A percentile compares a stretch with the other conserved stretches of the same genome.
Conservation (phyloP, 768 basidiomycete genomes). For the Leccinum pellstonianum region DNA sequence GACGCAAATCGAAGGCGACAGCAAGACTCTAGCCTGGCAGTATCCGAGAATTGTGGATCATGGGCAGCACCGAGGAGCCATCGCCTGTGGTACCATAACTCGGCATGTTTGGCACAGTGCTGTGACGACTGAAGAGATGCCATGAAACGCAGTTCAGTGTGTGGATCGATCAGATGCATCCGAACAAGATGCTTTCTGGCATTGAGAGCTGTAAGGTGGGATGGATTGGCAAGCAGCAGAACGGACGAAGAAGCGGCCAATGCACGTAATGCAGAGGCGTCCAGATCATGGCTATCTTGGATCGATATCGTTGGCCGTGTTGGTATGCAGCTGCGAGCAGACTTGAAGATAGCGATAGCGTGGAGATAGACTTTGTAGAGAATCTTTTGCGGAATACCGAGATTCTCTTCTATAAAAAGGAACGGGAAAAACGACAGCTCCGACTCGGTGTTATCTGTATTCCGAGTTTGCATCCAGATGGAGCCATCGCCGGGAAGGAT, state of each 20-base stretch:
- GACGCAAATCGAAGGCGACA: constrained; percentile 25
- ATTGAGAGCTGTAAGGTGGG: constrained; percentile 68
- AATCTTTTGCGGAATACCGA: constrained; percentile 63
- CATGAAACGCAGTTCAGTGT: constrained; percentile 48
- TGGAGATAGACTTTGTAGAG: constrained; percentile 52
- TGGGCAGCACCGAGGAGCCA: constrained; percentile 51
- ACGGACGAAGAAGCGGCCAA: constrained; percentile 41
- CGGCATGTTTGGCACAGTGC: constrained; percentile 61
- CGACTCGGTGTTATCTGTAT: constrained; percentile 12
- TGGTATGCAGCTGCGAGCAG: constrained; percentile 17
- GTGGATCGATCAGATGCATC: constrained; percentile 35
- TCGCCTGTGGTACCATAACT: constrained; percentile 68
- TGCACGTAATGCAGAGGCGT: constrained; percentile 12
- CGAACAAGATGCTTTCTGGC: constrained; percentile 52
- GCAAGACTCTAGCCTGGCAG: neutral
- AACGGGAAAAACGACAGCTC: constrained; percentile 43
- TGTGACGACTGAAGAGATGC: constrained; percentile 49
- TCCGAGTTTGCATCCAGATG: constrained; percentile 38
- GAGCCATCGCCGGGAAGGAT: constrained; percentile 57
- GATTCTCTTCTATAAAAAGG: constrained; percentile 53
- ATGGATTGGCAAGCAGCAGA: constrained; percentile 65
- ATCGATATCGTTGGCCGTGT: neutral
- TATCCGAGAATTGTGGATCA: constrained; percentile 19
- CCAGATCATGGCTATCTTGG: constrained; percentile 2
- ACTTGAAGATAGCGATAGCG: constrained; percentile 39